phyloP scores from a whole-genome alignment of 768 basidiomycete genomes.

The Naganishia randhawae region DNA sequence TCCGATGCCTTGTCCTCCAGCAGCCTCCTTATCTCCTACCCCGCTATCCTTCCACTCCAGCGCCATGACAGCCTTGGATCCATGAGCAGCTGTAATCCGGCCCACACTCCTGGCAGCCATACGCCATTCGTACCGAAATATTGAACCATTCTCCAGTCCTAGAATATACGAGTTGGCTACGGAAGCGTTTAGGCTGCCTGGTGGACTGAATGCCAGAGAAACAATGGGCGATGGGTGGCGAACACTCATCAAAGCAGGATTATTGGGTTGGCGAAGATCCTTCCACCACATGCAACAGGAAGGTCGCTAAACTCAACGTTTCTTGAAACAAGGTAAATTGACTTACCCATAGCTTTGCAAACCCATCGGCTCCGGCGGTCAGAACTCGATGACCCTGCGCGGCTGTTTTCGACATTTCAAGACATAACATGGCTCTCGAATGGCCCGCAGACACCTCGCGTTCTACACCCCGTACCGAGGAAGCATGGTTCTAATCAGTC shows the following conservation, averaged over 20 bases:
- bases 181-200: slow-evolving; percentile 27
- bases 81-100: slow-evolving; percentile 45
- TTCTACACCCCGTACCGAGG: not conserved
- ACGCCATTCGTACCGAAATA: slow-evolving; percentile 46
- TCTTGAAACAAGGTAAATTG: not conserved
- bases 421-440: slow-evolving; percentile 41
- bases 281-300: slow-evolving; percentile 3
- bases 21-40: slow-evolving; percentile 29
- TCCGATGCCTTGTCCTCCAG: slow-evolving; percentile 2
- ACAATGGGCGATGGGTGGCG: slow-evolving; percentile 42
- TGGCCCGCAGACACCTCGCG: slow-evolving; percentile 30
- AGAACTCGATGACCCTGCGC: slow-evolving; percentile 40
- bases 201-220: slow-evolving; percentile 42
- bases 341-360: slow-evolving; percentile 45
- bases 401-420: slow-evolving; percentile 36
- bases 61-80: slow-evolving; percentile 44
- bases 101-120: slow-evolving; percentile 34
- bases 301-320: not conserved
- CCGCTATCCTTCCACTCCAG: slow-evolving; percentile 43
- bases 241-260: slow-evolving; percentile 26
- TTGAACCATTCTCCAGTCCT: slow-evolving; percentile 44
- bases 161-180: slow-evolving; percentile 38
- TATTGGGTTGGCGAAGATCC: slow-evolving; percentile 43
- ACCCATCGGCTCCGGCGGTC: slow-evolving; percentile 46
- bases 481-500: not conserved